Percentiles rank a stretch among this genome's conserved stretches.
phyloP scores from a whole-genome alignment of 1,284 basidiomycete genomes.

The Pseudozyma tsukubaensis region DNA sequence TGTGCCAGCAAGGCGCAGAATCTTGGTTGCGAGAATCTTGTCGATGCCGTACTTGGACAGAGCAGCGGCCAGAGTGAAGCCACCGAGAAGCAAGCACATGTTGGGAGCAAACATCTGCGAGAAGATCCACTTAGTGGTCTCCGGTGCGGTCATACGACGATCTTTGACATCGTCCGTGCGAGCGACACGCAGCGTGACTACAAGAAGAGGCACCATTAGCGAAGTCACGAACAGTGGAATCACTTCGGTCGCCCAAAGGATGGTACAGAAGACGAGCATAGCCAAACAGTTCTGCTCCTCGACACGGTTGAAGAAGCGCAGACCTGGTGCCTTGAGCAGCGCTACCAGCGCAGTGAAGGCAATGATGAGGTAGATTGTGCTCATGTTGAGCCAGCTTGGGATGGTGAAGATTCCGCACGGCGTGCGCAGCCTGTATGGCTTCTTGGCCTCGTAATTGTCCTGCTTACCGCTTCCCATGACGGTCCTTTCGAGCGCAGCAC shows the following conservation, averaged over 20 bases:
- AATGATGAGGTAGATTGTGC: conserved; percentile 62
- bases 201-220: conserved; percentile 84
- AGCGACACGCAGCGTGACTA: conserved; percentile 88
- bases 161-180: conserved; percentile 75
- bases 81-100: conserved; percentile 81
- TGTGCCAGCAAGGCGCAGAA: conserved; percentile 89
- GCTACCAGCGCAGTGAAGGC: conserved; percentile 59
- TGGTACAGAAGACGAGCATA: conserved; percentile 87
- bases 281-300: conserved; percentile 93
- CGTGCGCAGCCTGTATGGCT: conserved; percentile 54
- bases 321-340: conserved; percentile 62
- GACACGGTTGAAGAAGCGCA: conserved; percentile 72
- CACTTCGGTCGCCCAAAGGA: conserved; percentile 97
- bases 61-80: conserved; percentile 98
- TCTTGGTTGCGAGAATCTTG: conserved; percentile 85
- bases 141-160: conserved; percentile 75
- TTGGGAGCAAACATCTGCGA: conserved; percentile 81
- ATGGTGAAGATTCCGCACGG: conserved; percentile 52
- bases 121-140: conserved; percentile 83
- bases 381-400: conserved; percentile 62
- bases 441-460: conserved; percentile 45
- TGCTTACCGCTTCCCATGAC: conserved; percentile 53
- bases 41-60: conserved; percentile 98
- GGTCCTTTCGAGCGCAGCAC: conserved; percentile 63
- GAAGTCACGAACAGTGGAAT: conserved; percentile 97